Conservation (phyloP, 2,329 filamentous ascomycete species). For the Talaromyces sp. region DNA sequence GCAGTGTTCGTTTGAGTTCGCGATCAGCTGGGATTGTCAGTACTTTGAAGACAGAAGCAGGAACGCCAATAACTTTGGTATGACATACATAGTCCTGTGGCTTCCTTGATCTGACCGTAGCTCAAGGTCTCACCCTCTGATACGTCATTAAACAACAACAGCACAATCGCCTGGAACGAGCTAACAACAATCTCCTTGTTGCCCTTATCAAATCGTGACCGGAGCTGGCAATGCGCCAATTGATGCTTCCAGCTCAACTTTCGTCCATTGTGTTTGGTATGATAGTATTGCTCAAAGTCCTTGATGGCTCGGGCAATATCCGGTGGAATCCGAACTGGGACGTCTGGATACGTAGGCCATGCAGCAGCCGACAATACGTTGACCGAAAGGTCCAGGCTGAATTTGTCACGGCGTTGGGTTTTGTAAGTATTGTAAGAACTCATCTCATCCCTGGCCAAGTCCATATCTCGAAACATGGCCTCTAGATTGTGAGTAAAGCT, state of each 20-base stretch:
- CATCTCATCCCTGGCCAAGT: constrained; percentile 90
- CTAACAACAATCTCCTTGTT: constrained; percentile 86
- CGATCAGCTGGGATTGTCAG: constrained; percentile 54
- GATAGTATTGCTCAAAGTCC: constrained; percentile 82
- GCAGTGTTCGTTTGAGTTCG: constrained; percentile 84
- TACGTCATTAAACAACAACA: constrained; percentile 82
- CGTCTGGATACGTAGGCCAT: constrained; percentile 88
- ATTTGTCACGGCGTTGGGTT: constrained; percentile 56
- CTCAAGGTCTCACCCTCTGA: constrained; percentile 61
- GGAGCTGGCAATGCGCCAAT: constrained; percentile 84
- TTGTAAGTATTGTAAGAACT: constrained; percentile 72
- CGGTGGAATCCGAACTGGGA: constrained; percentile 68
- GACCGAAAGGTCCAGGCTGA: constrained; percentile 70
- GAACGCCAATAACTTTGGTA: too few species aligned
- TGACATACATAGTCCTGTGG: constrained; percentile 65
- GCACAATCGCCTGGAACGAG: constrained; percentile 85
- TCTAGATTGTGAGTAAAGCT: constrained; percentile 96
- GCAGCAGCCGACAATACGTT: constrained; percentile 86
- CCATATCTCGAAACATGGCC: constrained; percentile 99
- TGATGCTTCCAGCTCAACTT: constrained; percentile 88
- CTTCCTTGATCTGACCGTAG: constrained; percentile 71
- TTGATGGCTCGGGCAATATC: constrained; percentile 73
- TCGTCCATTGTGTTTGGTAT: constrained; percentile 81
- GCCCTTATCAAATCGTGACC: constrained; percentile 73
- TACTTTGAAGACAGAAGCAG: background rate